Evolutionary conservation across 208 protist species (phyloP).

Genomic region (Angomonas ambiguus): DNA sequence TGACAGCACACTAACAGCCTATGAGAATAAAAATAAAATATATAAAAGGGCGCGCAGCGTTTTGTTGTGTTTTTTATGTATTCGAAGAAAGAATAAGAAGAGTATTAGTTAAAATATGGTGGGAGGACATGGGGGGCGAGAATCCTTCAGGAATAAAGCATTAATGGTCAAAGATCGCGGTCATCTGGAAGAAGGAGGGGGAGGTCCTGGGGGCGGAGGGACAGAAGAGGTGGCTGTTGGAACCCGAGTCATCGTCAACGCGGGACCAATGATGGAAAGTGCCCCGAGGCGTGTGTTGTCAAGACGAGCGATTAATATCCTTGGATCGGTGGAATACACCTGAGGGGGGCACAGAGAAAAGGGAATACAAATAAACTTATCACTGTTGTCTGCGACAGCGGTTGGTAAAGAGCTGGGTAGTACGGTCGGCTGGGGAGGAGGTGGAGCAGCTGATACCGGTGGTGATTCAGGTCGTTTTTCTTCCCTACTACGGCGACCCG

Average conservation of each 20-base stretch:
- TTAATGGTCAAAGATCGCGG: background rate
- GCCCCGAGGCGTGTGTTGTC: conserved; percentile 17
- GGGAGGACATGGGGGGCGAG: background rate
- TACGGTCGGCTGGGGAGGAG: background rate
- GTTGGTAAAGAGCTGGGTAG: background rate
- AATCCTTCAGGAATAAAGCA: too few relatives aligned
- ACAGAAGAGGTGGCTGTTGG: background rate
- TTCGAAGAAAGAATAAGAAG: background rate
- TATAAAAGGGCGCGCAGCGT: background rate
- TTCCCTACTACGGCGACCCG: background rate
- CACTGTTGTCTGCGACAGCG: background rate
- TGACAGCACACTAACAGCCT: too few relatives aligned
- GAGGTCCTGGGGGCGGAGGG: background rate
- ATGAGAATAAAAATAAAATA: background rate
- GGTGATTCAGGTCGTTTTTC: background rate
- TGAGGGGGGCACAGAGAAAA: conserved; percentile 24
- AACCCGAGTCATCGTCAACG: conserved; percentile 1
- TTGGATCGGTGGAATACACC: conserved; percentile 18
- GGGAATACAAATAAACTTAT: conserved; percentile 28
- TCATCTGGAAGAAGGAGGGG: background rate
- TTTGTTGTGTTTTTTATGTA: too few relatives aligned
- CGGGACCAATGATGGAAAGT: conserved; percentile 19
- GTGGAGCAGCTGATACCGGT: background rate
- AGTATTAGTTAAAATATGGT: background rate
- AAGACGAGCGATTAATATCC: conserved; percentile 18